These are phyloP conservation scores for Leptosphaerulina australis DNA, from an alignment of 2,329 filamentous ascomycete genomes.

Conservation along the genomic window DNA sequence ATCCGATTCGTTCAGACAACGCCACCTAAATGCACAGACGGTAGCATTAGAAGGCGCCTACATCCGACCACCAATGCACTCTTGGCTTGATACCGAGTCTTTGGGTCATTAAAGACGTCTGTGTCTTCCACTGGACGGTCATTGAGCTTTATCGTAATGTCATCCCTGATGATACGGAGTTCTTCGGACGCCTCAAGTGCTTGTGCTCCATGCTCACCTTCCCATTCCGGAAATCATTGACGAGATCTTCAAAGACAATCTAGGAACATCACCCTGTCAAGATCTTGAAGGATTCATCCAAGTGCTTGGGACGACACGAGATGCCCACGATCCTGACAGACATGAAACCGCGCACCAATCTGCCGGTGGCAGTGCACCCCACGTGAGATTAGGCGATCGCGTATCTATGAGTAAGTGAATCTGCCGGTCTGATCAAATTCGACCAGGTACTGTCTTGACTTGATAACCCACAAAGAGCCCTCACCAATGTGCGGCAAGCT, in stretches of 20 bases:
- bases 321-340: not conserved
- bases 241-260: not conserved
- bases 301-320: constrained; percentile 2
- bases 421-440: not conserved
- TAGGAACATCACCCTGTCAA: constrained; percentile 2
- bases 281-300: constrained; percentile 3
- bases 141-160: not conserved
- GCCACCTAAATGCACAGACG: not conserved
- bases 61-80: constrained; percentile 1
- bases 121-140: not conserved
- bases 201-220: not conserved
- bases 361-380: not conserved
- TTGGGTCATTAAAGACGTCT: not conserved
- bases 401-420: not conserved
- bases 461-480: not conserved
- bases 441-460: not conserved
- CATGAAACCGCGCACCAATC: not conserved
- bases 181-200: constrained; percentile 9
- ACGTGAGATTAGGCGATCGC: not conserved
- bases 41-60: constrained; percentile 1
- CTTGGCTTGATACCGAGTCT: constrained; percentile 5
- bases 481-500: constrained; percentile 1
- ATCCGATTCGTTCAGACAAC: not conserved
- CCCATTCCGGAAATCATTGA: not conserved
- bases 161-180: constrained; percentile 5